Conservation (phyloP, 1,284 basidiomycete genomes). For the Puccinia coronata region DNA sequence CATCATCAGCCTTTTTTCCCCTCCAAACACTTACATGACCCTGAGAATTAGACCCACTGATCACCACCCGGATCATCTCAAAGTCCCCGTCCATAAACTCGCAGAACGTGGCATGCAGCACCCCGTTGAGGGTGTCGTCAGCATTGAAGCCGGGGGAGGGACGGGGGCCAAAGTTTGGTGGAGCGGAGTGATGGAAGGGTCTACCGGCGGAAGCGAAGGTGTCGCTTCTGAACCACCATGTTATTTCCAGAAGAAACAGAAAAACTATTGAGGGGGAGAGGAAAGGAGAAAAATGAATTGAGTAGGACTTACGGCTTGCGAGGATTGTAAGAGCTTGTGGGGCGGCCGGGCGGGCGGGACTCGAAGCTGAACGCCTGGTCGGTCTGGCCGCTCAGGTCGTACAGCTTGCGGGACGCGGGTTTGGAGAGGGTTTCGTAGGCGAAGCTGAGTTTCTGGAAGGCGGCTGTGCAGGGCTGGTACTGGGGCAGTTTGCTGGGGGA, state of each 20-base stretch:
- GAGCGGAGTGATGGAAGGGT: not conserved
- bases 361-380: slow-evolving; percentile 15
- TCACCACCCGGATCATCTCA: slow-evolving; percentile 56
- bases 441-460: slow-evolving; percentile 58
- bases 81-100: slow-evolving; percentile 59
- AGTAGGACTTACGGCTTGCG: not conserved
- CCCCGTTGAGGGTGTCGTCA: slow-evolving; percentile 57
- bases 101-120: slow-evolving; percentile 57
- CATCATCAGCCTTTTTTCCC: not conserved
- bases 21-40: not conserved
- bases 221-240: not conserved
- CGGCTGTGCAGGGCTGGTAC: slow-evolving; percentile 56
- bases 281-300: too few relatives aligned
- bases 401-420: slow-evolving; percentile 55
- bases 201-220: not conserved
- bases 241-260: not conserved
- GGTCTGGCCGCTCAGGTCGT: slow-evolving; percentile 55
- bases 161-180: not conserved
- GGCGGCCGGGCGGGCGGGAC: not conserved
- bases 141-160: slow-evolving; percentile 1
- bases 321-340: not conserved
- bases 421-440: slow-evolving; percentile 58
- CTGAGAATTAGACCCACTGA: slow-evolving; percentile 52
- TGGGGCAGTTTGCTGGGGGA: slow-evolving; percentile 55
- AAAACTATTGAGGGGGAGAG: too few relatives aligned